Base-by-base conservation (phyloP, 2,329 filamentous ascomycete genomes). In the Cordyceps pruinosa region DNA sequence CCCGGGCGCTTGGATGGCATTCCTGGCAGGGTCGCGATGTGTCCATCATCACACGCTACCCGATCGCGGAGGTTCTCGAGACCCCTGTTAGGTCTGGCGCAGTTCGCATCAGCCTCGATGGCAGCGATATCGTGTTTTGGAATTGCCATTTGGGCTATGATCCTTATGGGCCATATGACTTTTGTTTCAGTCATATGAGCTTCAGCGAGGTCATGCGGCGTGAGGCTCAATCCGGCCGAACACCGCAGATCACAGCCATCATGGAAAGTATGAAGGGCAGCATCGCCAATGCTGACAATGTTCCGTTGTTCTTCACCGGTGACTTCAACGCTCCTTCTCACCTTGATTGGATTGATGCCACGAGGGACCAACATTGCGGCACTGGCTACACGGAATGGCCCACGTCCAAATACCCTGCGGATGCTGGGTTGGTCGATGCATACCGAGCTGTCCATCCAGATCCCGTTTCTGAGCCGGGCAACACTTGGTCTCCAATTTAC, bases 321-420 rank as follows among this genome's bases (percentile, higher is more conserved):
- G 74, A 76, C 60, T 73, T 75, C 56, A 76, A 75, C 59, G 72
- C 74, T 0, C 74, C 74, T 0, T 76, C 74, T 10, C 73, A 76
- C 37, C 66, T 75, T 1, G 74, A 76, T 64, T 76, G 69, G 65
- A 70, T 66, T 2, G 68, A 73, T 4, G 66, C 61, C 4, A 62
- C 67, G 1, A 63, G 62, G 21, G 61, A 69, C 6, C 66, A 66
- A 57, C 68, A 76, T 62, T 75, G 73, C 52, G 71, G 70, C 9
- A 66, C 65, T 41, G 65, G 62, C 4, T 58, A 63, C 39, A 62
- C 74, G 2, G 62, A 61, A 5, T 76, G 74, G 74, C 74, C 74
- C 1, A 73, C 71, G 0, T 76, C 74, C 0, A 60, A 62, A 1
- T 59, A 66, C 2, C 70, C 72, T 9, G 58, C 61, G 6, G 64